Evolutionary conservation across 768 basidiomycete species (phyloP).

Genomic region (Mycena belliarum): DNA sequence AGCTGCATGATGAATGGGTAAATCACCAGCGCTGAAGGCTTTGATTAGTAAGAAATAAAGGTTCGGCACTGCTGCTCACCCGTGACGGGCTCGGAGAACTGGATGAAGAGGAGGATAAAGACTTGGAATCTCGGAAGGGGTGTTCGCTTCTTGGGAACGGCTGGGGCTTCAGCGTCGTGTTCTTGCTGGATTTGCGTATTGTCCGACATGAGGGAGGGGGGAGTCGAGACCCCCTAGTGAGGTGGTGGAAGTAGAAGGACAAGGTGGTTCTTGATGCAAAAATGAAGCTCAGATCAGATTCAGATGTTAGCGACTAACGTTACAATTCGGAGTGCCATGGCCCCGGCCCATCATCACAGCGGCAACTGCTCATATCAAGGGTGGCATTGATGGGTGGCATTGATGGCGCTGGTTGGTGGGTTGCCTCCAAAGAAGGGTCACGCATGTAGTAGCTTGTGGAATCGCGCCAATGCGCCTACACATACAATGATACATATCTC

Average conservation of each 20-base stretch:
- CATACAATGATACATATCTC: too few relatives aligned
- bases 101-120: constrained; percentile 32
- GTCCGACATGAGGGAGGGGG: background rate
- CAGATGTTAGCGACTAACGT: too few relatives aligned
- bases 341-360: too few relatives aligned
- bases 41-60: background rate
- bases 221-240: background rate
- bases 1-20: constrained; percentile 43
- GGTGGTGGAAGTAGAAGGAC: background rate
- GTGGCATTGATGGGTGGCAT: too few relatives aligned
- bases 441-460: too few relatives aligned
- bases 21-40: constrained; percentile 33
- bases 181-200: background rate
- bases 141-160: background rate
- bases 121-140: constrained; percentile 16
- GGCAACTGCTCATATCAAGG: too few relatives aligned
- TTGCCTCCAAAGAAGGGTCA: too few relatives aligned
- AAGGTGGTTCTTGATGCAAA: background rate
- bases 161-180: background rate
- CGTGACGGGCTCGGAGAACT: constrained; percentile 37
- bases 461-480: too few relatives aligned
- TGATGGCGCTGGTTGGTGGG: too few relatives aligned
- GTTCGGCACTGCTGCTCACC: background rate
- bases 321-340: too few relatives aligned
- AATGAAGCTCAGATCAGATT: too few relatives aligned